These are phyloP conservation scores for Microstegium vimineum DNA, from an alignment of 176 grass and related monocot species.

Conservation along the genomic window DNA sequence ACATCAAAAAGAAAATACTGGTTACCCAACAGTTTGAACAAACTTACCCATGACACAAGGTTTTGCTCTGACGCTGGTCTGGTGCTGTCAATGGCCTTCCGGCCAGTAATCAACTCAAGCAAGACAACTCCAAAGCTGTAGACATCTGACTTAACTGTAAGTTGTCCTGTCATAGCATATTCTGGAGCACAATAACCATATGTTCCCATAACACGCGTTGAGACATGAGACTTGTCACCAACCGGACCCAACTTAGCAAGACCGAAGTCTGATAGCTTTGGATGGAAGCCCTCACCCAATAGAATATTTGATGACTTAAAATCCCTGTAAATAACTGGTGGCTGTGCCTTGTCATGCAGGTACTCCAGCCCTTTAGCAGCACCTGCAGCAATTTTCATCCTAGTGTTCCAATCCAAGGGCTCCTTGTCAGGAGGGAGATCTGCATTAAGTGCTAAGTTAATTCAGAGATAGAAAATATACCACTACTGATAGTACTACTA, in stretches of 20 bases:
- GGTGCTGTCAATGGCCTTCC: constrained; percentile 62
- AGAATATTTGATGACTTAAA: constrained; percentile 97
- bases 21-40: constrained; percentile 1
- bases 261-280: constrained; percentile 92
- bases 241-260: constrained; percentile 89
- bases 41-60: constrained; percentile 85
- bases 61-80: constrained; percentile 62
- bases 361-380: constrained; percentile 93
- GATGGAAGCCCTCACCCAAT: constrained; percentile 63
- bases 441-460: constrained; percentile 39
- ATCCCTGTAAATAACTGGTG: constrained; percentile 91
- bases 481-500: neutral
- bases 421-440: constrained; percentile 71
- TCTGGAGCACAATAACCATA: constrained; percentile 92
- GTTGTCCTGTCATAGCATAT: constrained; percentile 92
- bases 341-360: constrained; percentile 75
- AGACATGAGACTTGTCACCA: constrained; percentile 96
- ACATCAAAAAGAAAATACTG: neutral
- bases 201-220: constrained; percentile 96
- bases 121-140: constrained; percentile 91
- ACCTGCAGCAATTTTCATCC: constrained; percentile 95
- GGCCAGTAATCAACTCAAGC: constrained; percentile 89
- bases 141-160: constrained; percentile 79
- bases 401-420: constrained; percentile 72
- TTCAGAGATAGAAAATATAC: neutral